Conservation (phyloP, 495 filamentous ascomycete genomes). For the Hypoxylon lienhwacheense region DNA sequence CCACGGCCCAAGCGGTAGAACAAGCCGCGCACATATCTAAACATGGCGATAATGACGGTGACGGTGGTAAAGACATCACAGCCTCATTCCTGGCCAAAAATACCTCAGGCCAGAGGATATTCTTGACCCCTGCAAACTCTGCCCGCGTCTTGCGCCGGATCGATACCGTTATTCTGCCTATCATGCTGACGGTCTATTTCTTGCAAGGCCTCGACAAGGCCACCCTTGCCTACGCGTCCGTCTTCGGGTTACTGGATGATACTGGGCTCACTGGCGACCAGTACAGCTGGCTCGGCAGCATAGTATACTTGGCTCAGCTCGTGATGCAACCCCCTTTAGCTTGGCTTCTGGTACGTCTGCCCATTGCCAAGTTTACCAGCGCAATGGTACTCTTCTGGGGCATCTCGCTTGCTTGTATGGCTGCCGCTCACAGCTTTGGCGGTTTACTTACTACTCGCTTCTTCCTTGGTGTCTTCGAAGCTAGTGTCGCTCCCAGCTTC, state of each 20-base stretch:
- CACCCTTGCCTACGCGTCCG: slow-evolving; percentile 41
- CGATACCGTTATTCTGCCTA: slow-evolving; percentile 44
- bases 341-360: slow-evolving; percentile 44
- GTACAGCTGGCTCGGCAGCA: slow-evolving; percentile 37
- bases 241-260: slow-evolving; percentile 36
- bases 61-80: slow-evolving; percentile 14
- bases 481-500: slow-evolving; percentile 55
- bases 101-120: slow-evolving; percentile 10
- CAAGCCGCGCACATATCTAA: slow-evolving; percentile 4
- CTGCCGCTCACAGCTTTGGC: slow-evolving; percentile 40
- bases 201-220: slow-evolving; percentile 49
- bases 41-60: too few relatives aligned
- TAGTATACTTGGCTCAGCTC: slow-evolving; percentile 37
- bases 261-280: slow-evolving; percentile 31
- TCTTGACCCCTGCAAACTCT: slow-evolving; percentile 19
- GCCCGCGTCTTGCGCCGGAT: slow-evolving; percentile 36
- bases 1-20: neutral
- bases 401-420: slow-evolving; percentile 29
- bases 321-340: slow-evolving; percentile 35
- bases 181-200: slow-evolving; percentile 47
- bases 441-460: slow-evolving; percentile 39
- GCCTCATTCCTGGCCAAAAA: slow-evolving; percentile 22
- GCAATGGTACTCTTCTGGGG: slow-evolving; percentile 37
- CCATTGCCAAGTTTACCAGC: slow-evolving; percentile 37
- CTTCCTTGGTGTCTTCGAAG: slow-evolving; percentile 37